Base-by-base conservation (phyloP, 306 rosid genomes). In the Trichosanthes cucumerina region DNA sequence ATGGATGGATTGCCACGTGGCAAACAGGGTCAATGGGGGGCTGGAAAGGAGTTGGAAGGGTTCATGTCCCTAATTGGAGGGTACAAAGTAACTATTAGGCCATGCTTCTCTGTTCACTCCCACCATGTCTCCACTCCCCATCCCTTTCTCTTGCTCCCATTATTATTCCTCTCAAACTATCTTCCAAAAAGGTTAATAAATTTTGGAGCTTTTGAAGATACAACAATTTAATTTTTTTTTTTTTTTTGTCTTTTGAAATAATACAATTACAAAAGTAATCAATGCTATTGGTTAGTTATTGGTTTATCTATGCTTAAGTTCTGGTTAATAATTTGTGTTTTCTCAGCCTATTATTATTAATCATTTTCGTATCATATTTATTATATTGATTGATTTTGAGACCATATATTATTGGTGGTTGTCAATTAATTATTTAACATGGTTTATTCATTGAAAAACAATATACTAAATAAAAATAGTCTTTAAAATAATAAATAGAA, bases 81-180 rank as follows among this genome's bases (percentile, higher is more conserved):
- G 72, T 57, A 72, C 87, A 81, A 57, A 38, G 39, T 75, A 85
- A 90, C 85, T 84, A 80, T 84, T 84, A 63, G 23, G 85, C 96
- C 98, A 88, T 87, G 92, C 88, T 83, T 78, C 81, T 41, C 73
- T 89, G 98, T 91, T 90, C 82, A 82, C 75, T 71, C 81, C 69
- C 21, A 75, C 71, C 41, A 75, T 84, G 33, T 28, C 33, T 28
- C 33, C 33, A 28, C 33, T 28, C 33, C 33, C 33, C 33, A 28
- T 1, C 81, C 36, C 36, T 34, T 34, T 80, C 77, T 83, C 4
- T 82, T 69, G 2, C 52, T 72, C 77, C 77, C 53, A 41, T 41
- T 21, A 41, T 41, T 41, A 82, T 47, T 87, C 86, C 28, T 23
- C 76, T 15, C 41, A 71, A 66, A 56, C 31, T 63, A 56, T 62